Base-by-base conservation (phyloP, 2,329 filamentous ascomycete species). In the Huntiella bhutanensis region DNA sequence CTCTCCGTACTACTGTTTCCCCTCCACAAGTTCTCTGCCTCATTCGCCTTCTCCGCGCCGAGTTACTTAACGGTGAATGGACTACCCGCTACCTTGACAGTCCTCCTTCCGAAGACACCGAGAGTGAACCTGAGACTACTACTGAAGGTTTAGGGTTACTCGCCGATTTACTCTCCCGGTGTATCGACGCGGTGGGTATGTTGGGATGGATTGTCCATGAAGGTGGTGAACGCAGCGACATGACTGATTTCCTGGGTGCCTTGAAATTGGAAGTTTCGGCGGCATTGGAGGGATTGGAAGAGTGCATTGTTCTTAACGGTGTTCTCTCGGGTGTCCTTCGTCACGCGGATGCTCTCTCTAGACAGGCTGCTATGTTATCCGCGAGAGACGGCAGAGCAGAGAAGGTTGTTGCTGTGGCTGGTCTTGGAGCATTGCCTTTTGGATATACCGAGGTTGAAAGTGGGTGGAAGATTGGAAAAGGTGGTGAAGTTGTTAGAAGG, bases 51-150 rank as follows among this genome's bases (percentile, higher is more conserved):
- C 67, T 88, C 28, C 75, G 82, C 47, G 69, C 80, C 52, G 80
- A 87, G 61, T 68, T 88, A 40, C 73, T 77, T 44, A 74, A 77
- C 52, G 82, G 82, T 48, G 77, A 78, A 32, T 88, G 82, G 82
- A 84, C 80, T 0, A 73, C 75, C 13, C 69, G 73, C 16, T 85
- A 86, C 58, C 79, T 82, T 54, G 60, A 64, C 8, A 68, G 70
- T 12, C 60, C 65, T 44, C 59, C 59, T 49, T 61, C 63, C 17
- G 54, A 15, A 33, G 55, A 60, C 11, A 60, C 64, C 17, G 66
- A 68, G 5, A 58, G 60, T 8, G 58, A 64, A 8, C 51, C 5
- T 10, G 40, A 54, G 11, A 63, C 66, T 3, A 72, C 75, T 0
- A 73, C 78, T 15, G 77, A 85, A 43, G 75, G 77, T 44, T 79